A percentile compares a stretch with the other conserved stretches of the same genome.
Conservation (phyloP, 129 eudicot species). For the Chrysanthemum makinoi region DNA sequence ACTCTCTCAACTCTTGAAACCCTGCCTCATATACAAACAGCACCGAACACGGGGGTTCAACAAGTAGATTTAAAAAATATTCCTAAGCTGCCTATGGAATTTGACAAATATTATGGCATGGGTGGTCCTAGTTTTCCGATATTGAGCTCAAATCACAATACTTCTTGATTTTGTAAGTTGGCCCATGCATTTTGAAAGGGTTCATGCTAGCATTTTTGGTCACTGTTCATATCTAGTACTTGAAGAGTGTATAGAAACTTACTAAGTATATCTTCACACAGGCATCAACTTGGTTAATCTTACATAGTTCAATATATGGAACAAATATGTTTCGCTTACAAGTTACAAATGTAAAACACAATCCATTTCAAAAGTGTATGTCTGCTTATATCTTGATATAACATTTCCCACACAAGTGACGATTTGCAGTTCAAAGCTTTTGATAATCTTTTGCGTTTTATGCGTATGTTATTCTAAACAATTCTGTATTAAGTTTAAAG, state of each 20-base stretch:
- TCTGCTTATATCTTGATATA: no score
- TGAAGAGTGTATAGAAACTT: constrained; percentile 18
- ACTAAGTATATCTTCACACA: neutral
- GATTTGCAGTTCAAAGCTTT: no score
- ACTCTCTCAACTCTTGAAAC: constrained; percentile 15
- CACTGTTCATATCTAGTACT: constrained; percentile 7
- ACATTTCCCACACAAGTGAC: no score
- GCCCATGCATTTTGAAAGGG: neutral
- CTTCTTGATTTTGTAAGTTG: constrained; percentile 15
- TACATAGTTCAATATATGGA: neutral
- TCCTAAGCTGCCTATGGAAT: neutral
- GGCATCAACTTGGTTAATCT: constrained; percentile 18
- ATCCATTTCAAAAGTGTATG: no score
- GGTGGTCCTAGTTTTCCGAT: constrained; percentile 9
- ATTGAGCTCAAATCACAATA: constrained; percentile 12
- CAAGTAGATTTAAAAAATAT: constrained; percentile 4
- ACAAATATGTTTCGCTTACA: no score
- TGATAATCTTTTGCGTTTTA: no score
- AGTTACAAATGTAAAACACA: no score
- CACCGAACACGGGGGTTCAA: neutral
- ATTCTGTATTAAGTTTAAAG: no score
- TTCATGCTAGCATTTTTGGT: constrained; percentile 16
- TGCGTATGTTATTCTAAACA: no score
- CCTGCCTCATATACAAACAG: constrained; percentile 1
- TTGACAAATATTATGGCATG: constrained; percentile 9